Evolutionary conservation across 2,329 filamentous ascomycete species (phyloP), one percentile per base, ranked within the genome.

Genomic region (Claviceps sp.): DNA sequence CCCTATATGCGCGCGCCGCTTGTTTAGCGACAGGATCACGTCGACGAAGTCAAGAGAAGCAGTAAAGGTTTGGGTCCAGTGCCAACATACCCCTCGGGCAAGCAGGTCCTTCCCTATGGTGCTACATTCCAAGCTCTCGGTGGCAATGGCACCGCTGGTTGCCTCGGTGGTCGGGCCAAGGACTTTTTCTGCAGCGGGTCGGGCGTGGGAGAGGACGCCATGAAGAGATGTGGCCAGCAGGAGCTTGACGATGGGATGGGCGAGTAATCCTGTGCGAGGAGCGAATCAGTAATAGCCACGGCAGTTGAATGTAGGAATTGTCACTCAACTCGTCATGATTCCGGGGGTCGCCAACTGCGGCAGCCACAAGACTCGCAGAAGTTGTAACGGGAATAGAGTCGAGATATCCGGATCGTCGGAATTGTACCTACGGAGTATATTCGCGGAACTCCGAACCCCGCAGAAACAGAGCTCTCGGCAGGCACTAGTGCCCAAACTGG

Each of bases 91-190:
- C 3, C 77, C 76, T 18, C 66, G 64, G 20, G 68, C 65, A 30
- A 89, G 65, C 18, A 87, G 70, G 44, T 84, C 74, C 26, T 78
- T 76, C 2, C 86, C 86, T 59, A 88, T 83, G 36, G 73, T 64
- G 55, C 83, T 88, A 62, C 86, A 90, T 56, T 85, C 76, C 2
- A 71, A 65, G 59, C 76, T 82, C 64, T 89, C 85, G 50, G 82
- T 84, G 13, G 85, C 83, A 20, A 89, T 81, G 37, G 84, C 86
- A 24, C 85, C 85, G 20, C 56, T 59, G 13, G 54, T 59, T n/a
- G 62, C 61, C 30, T 26, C 50, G 5, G 48, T 5, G 1, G 52
- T 47, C 30, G 57, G 58, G 5, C 54, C 49, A 13, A 66, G 57
- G 54, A 64, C 49, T 50, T 58, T 30, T 49, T 59, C 57, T 9